Evolutionary conservation across 2,329 filamentous ascomycete species (phyloP), one percentile per base, ranked within the genome.

Genomic region (Lecanoromycetidae sp.): DNA sequence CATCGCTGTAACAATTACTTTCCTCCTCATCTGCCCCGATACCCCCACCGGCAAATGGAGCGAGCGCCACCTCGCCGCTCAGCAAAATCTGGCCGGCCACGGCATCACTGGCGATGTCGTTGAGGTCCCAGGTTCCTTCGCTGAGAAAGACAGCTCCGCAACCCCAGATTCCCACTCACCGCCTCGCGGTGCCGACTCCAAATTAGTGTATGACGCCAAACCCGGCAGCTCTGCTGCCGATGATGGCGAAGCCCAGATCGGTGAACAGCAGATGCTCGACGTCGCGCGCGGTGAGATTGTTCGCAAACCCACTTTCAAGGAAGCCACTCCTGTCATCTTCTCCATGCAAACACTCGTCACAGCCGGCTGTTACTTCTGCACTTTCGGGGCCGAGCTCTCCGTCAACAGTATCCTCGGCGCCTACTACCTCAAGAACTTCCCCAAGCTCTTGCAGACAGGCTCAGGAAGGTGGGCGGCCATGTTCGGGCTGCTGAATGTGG

Each of bases 41-140:
- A 88, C 85, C 0, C 87, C 87, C 0, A 83, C 78, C 0, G 87
- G 88, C 27, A 79, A 77, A 54, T 94, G 87, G 87, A 75, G 76
- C 33, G 51, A 55, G 12, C 53, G 53, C 30, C 53, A 55, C 32
- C 46, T 50, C 19, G 44, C 45, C 26, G 51, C 49, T 25, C 46
- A 55, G 38, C 48, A 52, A 27, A 42, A 53, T 17, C 49, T 55
- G n/a, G 49, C 43, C 12, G 33, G 27, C 33, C 53, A 55, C 13
- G 53, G 53, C 30, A 51, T 55, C 40, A 50, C 49, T 7, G 51
- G 51, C 20, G 51, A 38, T 13, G 47, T 55, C 13, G 53, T 55
- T 19, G 49, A 53, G 22, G 25, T 55, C 8, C 51, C 51, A 7
- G 51, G 51, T 6, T 40, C 42, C 8, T 25, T 53, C 17, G 48